A percentile compares a stretch with the other conserved stretches of the same genome.
These are phyloP conservation scores for Naganishia sp. DNA, from an alignment of 1,284 basidiomycete species.

Conservation along the genomic window DNA sequence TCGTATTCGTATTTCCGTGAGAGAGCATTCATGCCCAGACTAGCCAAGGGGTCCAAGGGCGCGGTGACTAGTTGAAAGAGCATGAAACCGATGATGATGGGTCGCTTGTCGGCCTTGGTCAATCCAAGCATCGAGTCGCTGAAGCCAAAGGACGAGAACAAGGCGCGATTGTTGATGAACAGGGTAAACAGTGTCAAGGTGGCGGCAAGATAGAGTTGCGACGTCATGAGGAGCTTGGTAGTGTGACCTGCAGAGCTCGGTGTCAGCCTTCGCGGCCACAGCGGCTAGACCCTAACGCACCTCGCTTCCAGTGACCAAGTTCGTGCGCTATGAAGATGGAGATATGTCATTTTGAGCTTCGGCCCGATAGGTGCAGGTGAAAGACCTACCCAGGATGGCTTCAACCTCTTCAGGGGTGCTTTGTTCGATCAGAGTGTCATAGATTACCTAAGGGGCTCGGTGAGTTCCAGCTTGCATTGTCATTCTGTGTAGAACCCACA, in stretches of 20 bases:
- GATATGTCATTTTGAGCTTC: not conserved
- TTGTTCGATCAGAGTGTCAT: conserved; percentile 92
- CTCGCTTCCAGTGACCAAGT: conserved; percentile 90
- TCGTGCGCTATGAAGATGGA: conserved; percentile 65
- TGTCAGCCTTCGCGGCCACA: not conserved
- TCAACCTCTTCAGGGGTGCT: conserved; percentile 84
- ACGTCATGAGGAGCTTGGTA: conserved; percentile 79
- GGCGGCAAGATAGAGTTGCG: conserved; percentile 81
- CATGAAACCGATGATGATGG: conserved; percentile 84
- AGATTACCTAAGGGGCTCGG: conserved; percentile 62
- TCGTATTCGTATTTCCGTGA: conserved; percentile 85
- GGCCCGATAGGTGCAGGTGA: conserved; percentile 41
- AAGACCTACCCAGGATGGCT: conserved; percentile 65
- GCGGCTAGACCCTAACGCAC: conserved; percentile 35
- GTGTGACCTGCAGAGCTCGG: conserved; percentile 65
- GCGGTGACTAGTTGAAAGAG: conserved; percentile 83
- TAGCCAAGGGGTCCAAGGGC: conserved; percentile 75
- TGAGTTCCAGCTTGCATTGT: not conserved
- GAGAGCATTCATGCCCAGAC: conserved; percentile 74
- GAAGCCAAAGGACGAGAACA: conserved; percentile 87
- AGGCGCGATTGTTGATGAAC: conserved; percentile 81
- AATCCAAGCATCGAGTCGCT: conserved; percentile 58
- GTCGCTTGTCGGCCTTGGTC: conserved; percentile 58
- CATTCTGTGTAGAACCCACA: conserved; percentile 45
- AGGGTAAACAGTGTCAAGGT: conserved; percentile 87